Base-by-base conservation (phyloP, 495 filamentous ascomycete genomes). In the Clohesyomyces aquaticus region DNA sequence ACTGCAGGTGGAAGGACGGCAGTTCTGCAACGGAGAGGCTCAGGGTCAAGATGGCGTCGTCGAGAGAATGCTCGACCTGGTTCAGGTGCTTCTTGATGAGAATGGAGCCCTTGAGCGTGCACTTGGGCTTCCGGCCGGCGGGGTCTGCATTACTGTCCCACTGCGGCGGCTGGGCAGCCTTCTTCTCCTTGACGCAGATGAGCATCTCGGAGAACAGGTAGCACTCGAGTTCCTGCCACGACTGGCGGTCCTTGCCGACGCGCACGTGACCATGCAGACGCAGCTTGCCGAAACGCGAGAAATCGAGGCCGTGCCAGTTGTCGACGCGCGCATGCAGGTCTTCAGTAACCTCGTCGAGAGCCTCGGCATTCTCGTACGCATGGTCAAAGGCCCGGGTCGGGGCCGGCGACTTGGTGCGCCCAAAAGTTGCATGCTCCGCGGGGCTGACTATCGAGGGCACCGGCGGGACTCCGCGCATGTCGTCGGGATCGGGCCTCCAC, bases 281-380 rank as follows among this genome's bases (percentile, higher is more conserved):
- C 66, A 99, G 84, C 71, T 96, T 96, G 65, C 94, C 94, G 74
- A 98, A 98, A 61, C 91, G 84, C 71, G 84, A 81, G 73, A 97
- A 98, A 71, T 99, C 95, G n/a, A 98, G 80, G 0, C 94, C 95
- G 74, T 99, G 94, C 94, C 94, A 99, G 68, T 99, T 97, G 63
- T 99, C 94, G 19, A 98, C 94, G 35, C 91, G 86, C 45, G 80
- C 83, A 49, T 89, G 86, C 59, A 99, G 76, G 65, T 88, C 89
- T 71, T 98, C 92, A 1, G 93, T 95, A 70, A 96, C 87, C 59
- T 91, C 88, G 29, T 91, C 86, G 60, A 98, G 72, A 12, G 84
- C 85, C 68, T 95, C 91, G 12, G 73, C 71, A 22, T 82, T 76
- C 63, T 88, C 84, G 64, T 76, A 75, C 1, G 66, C 45, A 26